These are phyloP conservation scores for Filosporella fistucella DNA, from an alignment of 495 filamentous ascomycete species.

Conservation along the genomic window DNA sequence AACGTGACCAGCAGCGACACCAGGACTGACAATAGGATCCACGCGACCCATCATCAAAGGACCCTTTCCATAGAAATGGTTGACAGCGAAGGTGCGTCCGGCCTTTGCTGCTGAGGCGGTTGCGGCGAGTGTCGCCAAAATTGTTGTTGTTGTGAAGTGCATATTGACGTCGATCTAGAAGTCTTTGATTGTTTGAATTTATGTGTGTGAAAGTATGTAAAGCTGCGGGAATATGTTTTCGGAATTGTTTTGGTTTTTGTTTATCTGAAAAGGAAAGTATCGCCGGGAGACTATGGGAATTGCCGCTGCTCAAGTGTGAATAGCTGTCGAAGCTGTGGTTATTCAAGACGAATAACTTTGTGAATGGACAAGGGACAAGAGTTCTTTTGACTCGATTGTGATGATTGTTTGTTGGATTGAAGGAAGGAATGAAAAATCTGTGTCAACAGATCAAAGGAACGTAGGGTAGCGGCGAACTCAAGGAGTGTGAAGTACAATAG, in stretches of 20 bases:
- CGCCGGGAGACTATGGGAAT: slow-evolving; percentile 11
- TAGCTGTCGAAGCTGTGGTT: slow-evolving; percentile 13
- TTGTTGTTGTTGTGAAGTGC: slow-evolving; percentile 14
- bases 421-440: slow-evolving; percentile 16
- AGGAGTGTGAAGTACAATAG: slow-evolving; percentile 12
- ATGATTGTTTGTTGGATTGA: too few species aligned
- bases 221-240: too few species aligned
- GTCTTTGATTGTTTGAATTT: too few species aligned
- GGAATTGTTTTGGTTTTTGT: too few species aligned
- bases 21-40: slow-evolving; percentile 64
- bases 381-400: slow-evolving; percentile 24
- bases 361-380: slow-evolving; percentile 19
- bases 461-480: not conserved
- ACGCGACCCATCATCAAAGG: slow-evolving; percentile 44
- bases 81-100: slow-evolving; percentile 20
- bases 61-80: slow-evolving; percentile 26
- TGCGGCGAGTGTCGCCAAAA: slow-evolving; percentile 18
- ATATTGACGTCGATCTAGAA: slow-evolving; percentile 14
- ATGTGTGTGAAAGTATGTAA: too few species aligned
- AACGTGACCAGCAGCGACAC: slow-evolving; percentile 50
- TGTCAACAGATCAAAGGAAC: slow-evolving; percentile 20
- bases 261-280: too few species aligned
- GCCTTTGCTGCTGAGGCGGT: slow-evolving; percentile 12
- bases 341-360: not conserved
- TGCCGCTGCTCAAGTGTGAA: not conserved